These are phyloP conservation scores for Talaromyces funiculosus DNA, from an alignment of 2,329 filamentous ascomycete genomes.

Conservation along the genomic window DNA sequence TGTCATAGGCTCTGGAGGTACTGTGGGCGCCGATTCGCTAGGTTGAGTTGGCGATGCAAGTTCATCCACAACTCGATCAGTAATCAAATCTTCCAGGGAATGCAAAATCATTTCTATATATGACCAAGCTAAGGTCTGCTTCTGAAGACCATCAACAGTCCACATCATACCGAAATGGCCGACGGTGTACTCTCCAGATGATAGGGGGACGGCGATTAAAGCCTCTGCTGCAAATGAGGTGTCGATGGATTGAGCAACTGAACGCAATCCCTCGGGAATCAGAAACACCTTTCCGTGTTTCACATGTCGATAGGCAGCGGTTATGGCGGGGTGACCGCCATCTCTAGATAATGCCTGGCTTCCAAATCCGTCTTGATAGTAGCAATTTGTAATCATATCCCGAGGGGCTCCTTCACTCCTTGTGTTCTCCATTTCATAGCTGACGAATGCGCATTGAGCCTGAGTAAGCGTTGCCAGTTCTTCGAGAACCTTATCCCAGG, in stretches of 20 bases:
- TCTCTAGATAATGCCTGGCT: slow-evolving; percentile 51
- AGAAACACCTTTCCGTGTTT: slow-evolving; percentile 66
- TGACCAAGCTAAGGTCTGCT: slow-evolving; percentile 56
- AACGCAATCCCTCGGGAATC: slow-evolving; percentile 56
- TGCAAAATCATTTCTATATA: slow-evolving; percentile 64
- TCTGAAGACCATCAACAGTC: slow-evolving; percentile 56
- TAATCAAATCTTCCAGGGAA: slow-evolving; percentile 61
- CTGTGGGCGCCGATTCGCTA: slow-evolving; percentile 18
- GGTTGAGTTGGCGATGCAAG: slow-evolving; percentile 39
- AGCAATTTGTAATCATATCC: slow-evolving; percentile 60
- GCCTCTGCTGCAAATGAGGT: slow-evolving; percentile 59
- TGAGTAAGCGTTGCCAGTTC: slow-evolving; percentile 58
- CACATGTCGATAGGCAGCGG: slow-evolving; percentile 63
- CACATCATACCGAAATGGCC: slow-evolving; percentile 69
- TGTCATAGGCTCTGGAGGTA: background rate
- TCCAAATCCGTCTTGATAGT: slow-evolving; percentile 57
- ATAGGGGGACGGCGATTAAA: slow-evolving; percentile 62
- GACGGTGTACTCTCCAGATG: slow-evolving; percentile 55
- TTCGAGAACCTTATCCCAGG: slow-evolving; percentile 61
- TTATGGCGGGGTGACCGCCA: slow-evolving; percentile 60
- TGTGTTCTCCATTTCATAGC: slow-evolving; percentile 55
- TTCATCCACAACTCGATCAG: slow-evolving; percentile 53
- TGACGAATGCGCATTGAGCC: slow-evolving; percentile 62
- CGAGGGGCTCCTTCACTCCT: slow-evolving; percentile 57
- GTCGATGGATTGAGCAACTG: slow-evolving; percentile 51